A percentile compares a stretch with the other conserved stretches of the same genome.
phyloP scores from a whole-genome alignment of 2,329 filamentous ascomycete species.

The Xylariaceae sp. region DNA sequence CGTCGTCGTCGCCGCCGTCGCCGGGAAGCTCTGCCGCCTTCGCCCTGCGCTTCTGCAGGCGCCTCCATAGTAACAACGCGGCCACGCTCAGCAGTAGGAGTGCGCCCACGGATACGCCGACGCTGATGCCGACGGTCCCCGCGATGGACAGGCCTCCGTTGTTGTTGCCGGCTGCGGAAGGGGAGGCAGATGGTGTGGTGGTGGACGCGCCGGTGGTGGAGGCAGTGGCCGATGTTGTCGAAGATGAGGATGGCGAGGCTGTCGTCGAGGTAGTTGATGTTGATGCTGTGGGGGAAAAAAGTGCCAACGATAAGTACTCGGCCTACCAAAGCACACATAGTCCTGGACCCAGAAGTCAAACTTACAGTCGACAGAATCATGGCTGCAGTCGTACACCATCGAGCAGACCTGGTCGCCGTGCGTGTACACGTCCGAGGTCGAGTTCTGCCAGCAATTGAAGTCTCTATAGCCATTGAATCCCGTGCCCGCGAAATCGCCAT shows the following conservation, averaged over 20 bases:
- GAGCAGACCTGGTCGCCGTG: slow-evolving; percentile 19
- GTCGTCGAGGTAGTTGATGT: no score
- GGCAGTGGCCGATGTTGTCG: slow-evolving; percentile 3
- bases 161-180: background rate
- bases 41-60: no score
- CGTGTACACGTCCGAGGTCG: slow-evolving; percentile 17
- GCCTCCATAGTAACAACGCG: slow-evolving; percentile 7
- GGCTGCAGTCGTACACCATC: slow-evolving; percentile 25
- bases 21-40: no score
- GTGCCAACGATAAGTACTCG: no score
- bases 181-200: no score
- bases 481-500: slow-evolving; percentile 23
- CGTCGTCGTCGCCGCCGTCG: no score
- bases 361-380: no score
- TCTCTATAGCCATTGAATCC: slow-evolving; percentile 24
- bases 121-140: slow-evolving; percentile 12
- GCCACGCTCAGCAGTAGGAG: slow-evolving; percentile 7
- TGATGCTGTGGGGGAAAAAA: no score
- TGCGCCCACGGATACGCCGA: slow-evolving; percentile 9
- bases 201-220: slow-evolving; percentile 1
- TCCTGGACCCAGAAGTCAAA: no score
- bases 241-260: no score
- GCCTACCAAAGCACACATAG: no score
- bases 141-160: slow-evolving; percentile 6
- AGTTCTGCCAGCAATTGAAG: slow-evolving; percentile 25